Evolutionary conservation across 495 filamentous ascomycete genomes (phyloP), one percentile per base, ranked within the genome.

Genomic region (Talaromyces liani): DNA sequence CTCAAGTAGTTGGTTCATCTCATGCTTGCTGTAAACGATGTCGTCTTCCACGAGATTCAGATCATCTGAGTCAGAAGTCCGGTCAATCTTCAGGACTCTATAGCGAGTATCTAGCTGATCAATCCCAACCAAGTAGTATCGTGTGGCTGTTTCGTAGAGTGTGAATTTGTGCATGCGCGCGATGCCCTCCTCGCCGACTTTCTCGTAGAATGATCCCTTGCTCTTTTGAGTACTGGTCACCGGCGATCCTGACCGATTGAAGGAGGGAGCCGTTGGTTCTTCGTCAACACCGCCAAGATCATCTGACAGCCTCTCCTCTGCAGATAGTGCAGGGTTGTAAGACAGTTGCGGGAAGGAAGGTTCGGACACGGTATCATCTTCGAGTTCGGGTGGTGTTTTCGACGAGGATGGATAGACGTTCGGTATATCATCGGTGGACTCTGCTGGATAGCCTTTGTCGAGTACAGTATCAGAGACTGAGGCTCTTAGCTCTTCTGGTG

Each of bases 151-250:
- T 78, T 98, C 93, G 73, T 98, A 98, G 36, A 98, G 78, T 2
- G 90, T 93, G 74, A 95, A 97, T 68, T 91, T 92, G 80, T 97
- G 91, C 90, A 98, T 96, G 66, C 91, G 88, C 73, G 87, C 86
- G 34, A 91, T 82, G 7, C 87, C 83, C 47, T 89, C 88, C 64
- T 89, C 87, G 22, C 85, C 82, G 29, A 82, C 79, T 58, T 83
- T 83, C 64, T 88, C 86, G 63, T 86, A 81, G 57, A 68, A 72
- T 54, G 67, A 79, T 63, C 68, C 77, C 69, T 76, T 86, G 68
- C 78, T 72, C 56, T 76, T 79, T 49, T 75, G 77, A 12, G 73
- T 68, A 2, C 72, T 73, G 8, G 72, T 70, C 1, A 75, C 68
- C 2, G 72, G 71, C 0, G 77, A 74, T 45, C 77, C 76, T 1